Conservation (phyloP, 208 protist species). For the Sergeia podlipaevii region DNA sequence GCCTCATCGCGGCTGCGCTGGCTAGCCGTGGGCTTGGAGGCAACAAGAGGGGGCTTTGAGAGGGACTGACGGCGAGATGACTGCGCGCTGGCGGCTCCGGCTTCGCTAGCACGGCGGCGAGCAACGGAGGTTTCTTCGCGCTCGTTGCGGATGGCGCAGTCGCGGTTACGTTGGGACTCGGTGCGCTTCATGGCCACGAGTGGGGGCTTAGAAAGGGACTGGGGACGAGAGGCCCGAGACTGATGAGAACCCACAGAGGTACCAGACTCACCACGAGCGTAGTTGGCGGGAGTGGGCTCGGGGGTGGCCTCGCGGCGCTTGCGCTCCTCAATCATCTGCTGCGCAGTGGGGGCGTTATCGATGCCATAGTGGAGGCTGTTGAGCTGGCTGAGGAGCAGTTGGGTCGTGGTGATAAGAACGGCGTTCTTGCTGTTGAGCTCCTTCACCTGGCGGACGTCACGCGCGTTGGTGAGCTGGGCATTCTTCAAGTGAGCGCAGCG, state of each 20-base stretch:
- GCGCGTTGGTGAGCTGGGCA: conserved; percentile 48
- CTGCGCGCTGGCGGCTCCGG: conserved; percentile 21
- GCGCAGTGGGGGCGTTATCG: conserved; percentile 40
- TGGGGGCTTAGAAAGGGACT: conserved; percentile 21
- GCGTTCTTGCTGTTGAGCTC: conserved; percentile 73
- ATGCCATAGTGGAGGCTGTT: conserved; percentile 80
- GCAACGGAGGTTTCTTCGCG: not conserved
- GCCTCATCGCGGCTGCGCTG: conserved; percentile 40
- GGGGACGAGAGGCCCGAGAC: conserved; percentile 18
- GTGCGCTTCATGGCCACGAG: conserved; percentile 33
- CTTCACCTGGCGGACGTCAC: conserved; percentile 48
- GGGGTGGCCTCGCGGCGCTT: conserved; percentile 33
- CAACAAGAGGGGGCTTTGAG: conserved; percentile 49
- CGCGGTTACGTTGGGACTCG: conserved; percentile 23
- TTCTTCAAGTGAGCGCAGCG: conserved; percentile 32
- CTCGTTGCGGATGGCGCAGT: conserved; percentile 16
- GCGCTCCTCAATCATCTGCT: conserved; percentile 55
- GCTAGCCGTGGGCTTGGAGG: conserved; percentile 39
- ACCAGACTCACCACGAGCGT: conserved; percentile 9
- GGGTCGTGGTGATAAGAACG: conserved; percentile 54
- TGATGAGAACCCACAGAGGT: conserved; percentile 10
- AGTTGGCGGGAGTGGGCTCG: conserved; percentile 16
- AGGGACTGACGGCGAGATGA: conserved; percentile 38
- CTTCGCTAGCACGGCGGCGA: conserved; percentile 16
- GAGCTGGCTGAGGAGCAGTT: conserved; percentile 67